Base-by-base conservation (phyloP, 495 filamentous ascomycete genomes). In the Cercophora newfieldiana region DNA sequence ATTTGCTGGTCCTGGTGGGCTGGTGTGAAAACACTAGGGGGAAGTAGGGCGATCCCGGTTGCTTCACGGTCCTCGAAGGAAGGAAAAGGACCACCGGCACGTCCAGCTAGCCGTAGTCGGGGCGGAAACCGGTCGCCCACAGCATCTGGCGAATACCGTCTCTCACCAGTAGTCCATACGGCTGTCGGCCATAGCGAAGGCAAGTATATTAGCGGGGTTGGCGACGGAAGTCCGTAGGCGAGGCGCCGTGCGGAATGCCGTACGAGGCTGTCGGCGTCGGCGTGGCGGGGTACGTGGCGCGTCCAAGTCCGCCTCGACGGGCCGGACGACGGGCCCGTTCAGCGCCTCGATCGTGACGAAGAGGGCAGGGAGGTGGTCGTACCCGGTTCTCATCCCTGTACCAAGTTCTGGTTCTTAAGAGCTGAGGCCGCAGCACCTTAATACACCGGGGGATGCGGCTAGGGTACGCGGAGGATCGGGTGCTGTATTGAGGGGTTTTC, bases 201-300 rank as follows among this genome's bases (percentile, higher is more conserved):
- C 56, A 26, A 19, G 25, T 3, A 30, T 29, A 29, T 59, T n/a
- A n/a, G n/a, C n/a, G 30, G 30, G 31, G 58, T 4, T 48, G 58
- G 19, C 58, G 58, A 31, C 31, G n/a, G 37, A 18, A 24, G 33
- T 48, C 30, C 53, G 53, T 56, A 28, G 30, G 58, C 7, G 12
- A 18, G 58, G 58, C 58, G 37, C 33, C 33, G 30, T 61, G 58
- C 58, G 58, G 33, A 31, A 61, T 31, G 33, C 3, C 58, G 29
- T 37, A 59, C 56, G 19, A 44, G 31, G 58, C 58, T 47, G 33
- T 48, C 58, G 58, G 19, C 21, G 58, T 49, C 58, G 58, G 58
- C 58, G 58, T 61, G 58, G 58, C 58, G 58, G 58, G 58, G 58
- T 61, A 49, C 58, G 58, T 61, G 58, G 58, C 58, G 58, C 58